phyloP scores from a whole-genome alignment of 768 basidiomycete genomes.

The Phylloporus scabripes region DNA sequence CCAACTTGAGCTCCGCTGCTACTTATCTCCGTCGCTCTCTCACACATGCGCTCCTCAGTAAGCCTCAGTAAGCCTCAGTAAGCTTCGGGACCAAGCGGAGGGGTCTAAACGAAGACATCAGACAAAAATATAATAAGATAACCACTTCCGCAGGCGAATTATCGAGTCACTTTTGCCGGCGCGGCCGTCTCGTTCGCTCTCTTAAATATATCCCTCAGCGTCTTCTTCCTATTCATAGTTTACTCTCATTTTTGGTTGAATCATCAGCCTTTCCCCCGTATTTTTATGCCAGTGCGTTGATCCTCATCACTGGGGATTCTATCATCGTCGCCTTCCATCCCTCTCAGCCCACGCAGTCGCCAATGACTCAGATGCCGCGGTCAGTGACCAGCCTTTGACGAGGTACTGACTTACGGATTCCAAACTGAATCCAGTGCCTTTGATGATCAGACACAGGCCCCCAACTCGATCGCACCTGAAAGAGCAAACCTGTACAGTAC shows the following conservation, averaged over 20 bases:
- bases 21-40: slow-evolving; percentile 7
- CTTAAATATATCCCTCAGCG: slow-evolving; percentile 14
- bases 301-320: slow-evolving; percentile 7
- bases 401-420: not conserved
- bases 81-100: slow-evolving; percentile 15
- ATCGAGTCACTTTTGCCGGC: slow-evolving; percentile 10
- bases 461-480: not conserved
- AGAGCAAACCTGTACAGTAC: not conserved
- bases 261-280: not conserved
- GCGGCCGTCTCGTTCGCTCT: slow-evolving; percentile 9
- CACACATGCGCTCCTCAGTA: slow-evolving; percentile 11
- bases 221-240: slow-evolving; percentile 5
- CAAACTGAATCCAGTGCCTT: slow-evolving; percentile 6
- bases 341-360: not conserved
- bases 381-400: not conserved
- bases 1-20: not conserved
- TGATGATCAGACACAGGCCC: slow-evolving; percentile 1
- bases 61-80: slow-evolving; percentile 6
- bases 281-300: slow-evolving; percentile 14
- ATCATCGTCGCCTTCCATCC: not conserved
- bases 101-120: slow-evolving; percentile 13
- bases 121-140: slow-evolving; percentile 11
- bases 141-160: slow-evolving; percentile 4
- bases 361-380: slow-evolving; percentile 12
- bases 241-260: slow-evolving; percentile 3